Conservation (phyloP, 1,284 basidiomycete genomes). For the Hemileia vastatrix region DNA sequence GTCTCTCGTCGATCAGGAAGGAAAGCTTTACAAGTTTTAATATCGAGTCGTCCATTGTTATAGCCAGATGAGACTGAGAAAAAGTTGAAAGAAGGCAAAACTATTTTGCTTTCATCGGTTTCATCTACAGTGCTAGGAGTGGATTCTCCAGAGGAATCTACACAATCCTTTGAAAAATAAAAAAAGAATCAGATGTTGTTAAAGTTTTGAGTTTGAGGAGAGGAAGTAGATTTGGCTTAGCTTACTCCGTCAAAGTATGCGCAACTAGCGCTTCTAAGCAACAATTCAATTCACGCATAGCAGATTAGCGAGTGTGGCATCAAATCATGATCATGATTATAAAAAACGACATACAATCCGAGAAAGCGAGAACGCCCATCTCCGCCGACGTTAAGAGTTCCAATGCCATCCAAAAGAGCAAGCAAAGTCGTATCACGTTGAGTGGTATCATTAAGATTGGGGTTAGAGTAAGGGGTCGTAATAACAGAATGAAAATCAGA, state of each 20-base stretch:
- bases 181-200: neutral
- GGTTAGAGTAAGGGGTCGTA: no score
- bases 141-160: conserved; percentile 14
- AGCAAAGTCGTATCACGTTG: conserved; percentile 10
- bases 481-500: neutral
- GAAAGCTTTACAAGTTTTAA: conserved; percentile 5
- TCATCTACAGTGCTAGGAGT: conserved; percentile 18
- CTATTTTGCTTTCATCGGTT: conserved; percentile 4
- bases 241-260: conserved; percentile 18
- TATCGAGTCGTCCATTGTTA: neutral
- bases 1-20: conserved; percentile 12
- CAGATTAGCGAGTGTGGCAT: no score
- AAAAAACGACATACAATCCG: conserved; percentile 6
- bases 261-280: conserved; percentile 21
- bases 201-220: no score
- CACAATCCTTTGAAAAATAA: conserved; percentile 11
- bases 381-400: conserved; percentile 19
- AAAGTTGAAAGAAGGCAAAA: neutral
- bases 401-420: conserved; percentile 18
- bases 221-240: neutral
- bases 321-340: no score
- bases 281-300: no score
- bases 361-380: conserved; percentile 22
- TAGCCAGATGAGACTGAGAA: neutral
- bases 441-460: neutral